Conservation (phyloP, 768 basidiomycete genomes). For the Fibroporia radiculosa region DNA sequence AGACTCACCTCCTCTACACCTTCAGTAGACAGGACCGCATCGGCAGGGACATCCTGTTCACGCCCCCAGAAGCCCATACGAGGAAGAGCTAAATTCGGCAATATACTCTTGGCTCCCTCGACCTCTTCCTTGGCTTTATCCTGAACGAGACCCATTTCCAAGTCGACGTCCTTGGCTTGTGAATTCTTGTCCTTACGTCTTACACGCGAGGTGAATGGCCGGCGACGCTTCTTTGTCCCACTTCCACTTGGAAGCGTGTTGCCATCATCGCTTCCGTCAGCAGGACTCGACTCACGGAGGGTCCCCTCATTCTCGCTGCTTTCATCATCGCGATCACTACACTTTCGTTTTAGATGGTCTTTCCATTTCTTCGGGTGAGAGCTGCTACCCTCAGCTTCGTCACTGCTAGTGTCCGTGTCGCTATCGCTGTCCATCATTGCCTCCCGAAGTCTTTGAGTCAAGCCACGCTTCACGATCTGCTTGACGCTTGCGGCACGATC, state of each 20-base stretch:
- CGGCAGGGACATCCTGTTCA: constrained; percentile 85
- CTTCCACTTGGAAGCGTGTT: constrained; percentile 5
- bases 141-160: constrained; percentile 25
- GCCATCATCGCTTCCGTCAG: constrained; percentile 13
- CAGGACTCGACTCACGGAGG: constrained; percentile 4
- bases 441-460: constrained; percentile 74
- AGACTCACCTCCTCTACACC: constrained; percentile 61
- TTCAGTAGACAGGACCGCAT: constrained; percentile 72
- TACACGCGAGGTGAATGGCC: constrained; percentile 4
- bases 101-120: constrained; percentile 17
- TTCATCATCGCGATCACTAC: constrained; percentile 6
- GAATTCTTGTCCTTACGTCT: constrained; percentile 16
- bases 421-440: constrained; percentile 57
- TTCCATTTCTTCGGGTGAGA: constrained; percentile 2
- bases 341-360: constrained; percentile 3
- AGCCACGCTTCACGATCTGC: constrained; percentile 71
- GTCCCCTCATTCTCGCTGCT: constrained; percentile 21
- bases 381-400: constrained; percentile 28
- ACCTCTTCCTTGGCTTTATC: constrained; percentile 14
- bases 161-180: constrained; percentile 16
- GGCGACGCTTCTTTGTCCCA: constrained; percentile 5
- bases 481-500: constrained; percentile 65
- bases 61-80: constrained; percentile 25
- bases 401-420: constrained; percentile 36
- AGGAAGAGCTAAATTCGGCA: constrained; percentile 18